Evolutionary conservation across 2,329 filamentous ascomycete genomes (phyloP), one percentile per base, ranked within the genome.

Genomic region (Paracorniculantispora psalliotae): DNA sequence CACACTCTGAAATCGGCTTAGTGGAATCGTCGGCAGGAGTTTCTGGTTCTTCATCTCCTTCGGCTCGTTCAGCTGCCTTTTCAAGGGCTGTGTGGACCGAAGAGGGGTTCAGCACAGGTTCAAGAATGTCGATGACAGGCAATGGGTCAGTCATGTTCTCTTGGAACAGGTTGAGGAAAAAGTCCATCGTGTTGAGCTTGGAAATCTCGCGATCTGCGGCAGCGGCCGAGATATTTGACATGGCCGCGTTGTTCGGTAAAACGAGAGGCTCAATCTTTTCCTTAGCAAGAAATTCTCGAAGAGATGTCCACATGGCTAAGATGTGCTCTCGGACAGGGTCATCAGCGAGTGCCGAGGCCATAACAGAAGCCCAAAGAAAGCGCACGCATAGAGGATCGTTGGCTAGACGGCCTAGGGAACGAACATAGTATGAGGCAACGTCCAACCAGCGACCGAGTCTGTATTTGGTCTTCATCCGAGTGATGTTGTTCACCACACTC

Each of bases 111-210:
- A 99, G 78, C 10, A 99, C 89, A 4, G 94, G 94, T 68, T 99
- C 94, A 37, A 99, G 77, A 28, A 87, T 94, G 67, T 97, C 92
- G 60, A 99, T 97, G 21, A 97, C 85, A 5, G 87, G 82, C 13
- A 93, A 83, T 0, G 93, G 90, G 65, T 97, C 88, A 49, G 88
- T 86, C 60, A 87, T 83, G 59, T 94, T 89, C 39, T 92, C 87
- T 61, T 90, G 89, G 69, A 97, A 97, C 0, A 99, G 83, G 39
- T 87, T 90, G 53, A 92, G 81, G 72, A 99, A 97, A 71, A 97
- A 97, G 68, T 97, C 93, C 84, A 96, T 94, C 0, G 93, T 97
- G 15, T 91, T 96, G 35, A 97, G 81, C 67, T 92, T 92, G 13
- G 91, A 93, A 26, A 97, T 88, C 69, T 99, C 93, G 57, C 91